Percentiles rank a stretch among this genome's conserved stretches.
These are phyloP conservation scores for Dothistroma septosporum DNA, from an alignment of 2,329 filamentous ascomycete species.

Conservation along the genomic window DNA sequence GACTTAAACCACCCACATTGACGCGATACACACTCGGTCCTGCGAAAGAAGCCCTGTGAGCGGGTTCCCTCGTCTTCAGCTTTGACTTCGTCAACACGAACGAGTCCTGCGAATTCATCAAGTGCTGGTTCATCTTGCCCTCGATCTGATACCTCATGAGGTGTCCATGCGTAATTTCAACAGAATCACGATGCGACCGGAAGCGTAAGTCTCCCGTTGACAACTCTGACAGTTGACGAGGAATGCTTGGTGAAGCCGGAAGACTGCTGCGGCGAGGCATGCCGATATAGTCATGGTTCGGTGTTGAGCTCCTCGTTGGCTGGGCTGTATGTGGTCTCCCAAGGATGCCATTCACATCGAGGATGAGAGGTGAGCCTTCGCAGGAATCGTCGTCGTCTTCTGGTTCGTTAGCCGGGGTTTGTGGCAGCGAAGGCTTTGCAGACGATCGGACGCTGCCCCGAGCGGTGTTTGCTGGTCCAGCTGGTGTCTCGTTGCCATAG, in stretches of 20 bases:
- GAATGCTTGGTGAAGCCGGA: slow-evolving; percentile 17
- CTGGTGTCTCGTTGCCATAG: slow-evolving; percentile 16
- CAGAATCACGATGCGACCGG: slow-evolving; percentile 29
- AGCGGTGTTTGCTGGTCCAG: slow-evolving; percentile 27
- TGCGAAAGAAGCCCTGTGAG: background rate
- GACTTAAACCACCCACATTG: slow-evolving; percentile 24
- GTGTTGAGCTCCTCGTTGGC: slow-evolving; percentile 3
- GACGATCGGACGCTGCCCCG: slow-evolving; percentile 21
- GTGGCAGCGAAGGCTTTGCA: slow-evolving; percentile 17
- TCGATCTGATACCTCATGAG: slow-evolving; percentile 18
- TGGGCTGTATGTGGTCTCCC: slow-evolving; percentile 9
- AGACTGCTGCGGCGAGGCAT: slow-evolving; percentile 17
- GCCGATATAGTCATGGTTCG: slow-evolving; percentile 1
- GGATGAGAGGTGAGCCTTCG: slow-evolving; percentile 7
- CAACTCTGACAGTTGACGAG: slow-evolving; percentile 21
- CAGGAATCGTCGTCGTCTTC: slow-evolving; percentile 11
- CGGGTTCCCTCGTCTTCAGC: slow-evolving; percentile 22
- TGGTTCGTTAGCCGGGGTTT: slow-evolving; percentile 15
- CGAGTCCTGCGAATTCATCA: slow-evolving; percentile 28
- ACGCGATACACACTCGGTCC: background rate
- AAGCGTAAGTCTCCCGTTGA: slow-evolving; percentile 23
- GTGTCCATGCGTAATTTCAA: slow-evolving; percentile 27
- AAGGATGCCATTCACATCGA: slow-evolving; percentile 10
- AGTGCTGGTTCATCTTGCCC: slow-evolving; percentile 19
- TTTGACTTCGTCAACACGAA: slow-evolving; percentile 28